Conservation (phyloP, 805 yeast species). For the Torulaspora gathmanii region DNA sequence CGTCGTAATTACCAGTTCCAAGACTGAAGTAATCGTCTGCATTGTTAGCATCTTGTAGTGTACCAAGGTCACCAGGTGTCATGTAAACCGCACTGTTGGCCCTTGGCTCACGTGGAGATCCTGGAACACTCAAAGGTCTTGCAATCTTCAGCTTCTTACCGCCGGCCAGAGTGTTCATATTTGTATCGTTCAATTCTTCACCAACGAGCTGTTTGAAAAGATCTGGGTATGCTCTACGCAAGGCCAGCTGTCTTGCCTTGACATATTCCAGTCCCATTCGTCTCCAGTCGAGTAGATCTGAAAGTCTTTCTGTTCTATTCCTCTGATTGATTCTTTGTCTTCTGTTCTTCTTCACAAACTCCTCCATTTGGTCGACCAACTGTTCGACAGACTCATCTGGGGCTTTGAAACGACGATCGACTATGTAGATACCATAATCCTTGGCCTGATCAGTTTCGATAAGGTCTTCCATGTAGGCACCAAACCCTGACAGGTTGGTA, state of each 20-base stretch:
- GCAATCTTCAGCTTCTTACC: conserved; percentile 63
- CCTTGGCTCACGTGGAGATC: conserved; percentile 70
- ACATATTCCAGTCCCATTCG: conserved; percentile 96
- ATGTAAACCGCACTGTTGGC: conserved; percentile 51
- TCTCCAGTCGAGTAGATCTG: conserved; percentile 94
- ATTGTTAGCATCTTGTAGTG: conserved; percentile 83
- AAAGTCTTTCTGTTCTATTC: conserved; percentile 90
- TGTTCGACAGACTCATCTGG: conserved; percentile 93
- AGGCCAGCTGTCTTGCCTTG: conserved; percentile 87
- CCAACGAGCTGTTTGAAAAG: conserved; percentile 47
- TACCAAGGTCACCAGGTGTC: conserved; percentile 99
- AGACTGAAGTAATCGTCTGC: conserved; percentile 68
- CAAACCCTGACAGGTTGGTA: conserved; percentile 92
- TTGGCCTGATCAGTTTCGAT: conserved; percentile 75
- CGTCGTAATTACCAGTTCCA: conserved; percentile 36
- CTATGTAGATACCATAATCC: conserved; percentile 96
- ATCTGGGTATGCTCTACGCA: conserved; percentile 91
- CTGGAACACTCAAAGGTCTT: conserved; percentile 94
- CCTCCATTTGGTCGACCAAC: conserved; percentile 82
- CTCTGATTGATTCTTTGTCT: conserved; percentile 97
- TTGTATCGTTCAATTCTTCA: conserved; percentile 28
- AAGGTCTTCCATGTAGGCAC: conserved; percentile 97
- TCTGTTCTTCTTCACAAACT: conserved; percentile 80
- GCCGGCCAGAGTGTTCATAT: conserved; percentile 34
- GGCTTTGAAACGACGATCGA: conserved; percentile 86